phyloP scores from a whole-genome alignment of 805 yeast genomes.

The Jamesozyma jinghongensis region DNA sequence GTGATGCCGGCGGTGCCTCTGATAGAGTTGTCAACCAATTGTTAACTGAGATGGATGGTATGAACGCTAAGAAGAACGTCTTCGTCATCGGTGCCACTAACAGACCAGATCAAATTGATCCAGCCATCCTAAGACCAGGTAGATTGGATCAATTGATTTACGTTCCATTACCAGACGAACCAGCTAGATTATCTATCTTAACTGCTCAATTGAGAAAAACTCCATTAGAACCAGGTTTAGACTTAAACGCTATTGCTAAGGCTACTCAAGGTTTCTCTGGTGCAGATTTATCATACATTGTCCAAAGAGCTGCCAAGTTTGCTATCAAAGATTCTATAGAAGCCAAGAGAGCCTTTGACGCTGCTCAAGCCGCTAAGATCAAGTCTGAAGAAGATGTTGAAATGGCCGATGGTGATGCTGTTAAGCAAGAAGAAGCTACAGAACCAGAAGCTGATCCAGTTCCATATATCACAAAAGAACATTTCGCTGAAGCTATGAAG shows the following conservation, averaged over 20 bases:
- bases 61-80: constrained; percentile 98
- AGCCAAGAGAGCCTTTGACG: constrained; percentile 49
- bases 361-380: constrained; percentile 32
- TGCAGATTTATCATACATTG: constrained; percentile 96
- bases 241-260: constrained; percentile 79
- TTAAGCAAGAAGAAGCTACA: constrained; percentile 11
- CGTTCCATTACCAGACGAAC: constrained; percentile 96
- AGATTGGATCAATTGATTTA: constrained; percentile 97
- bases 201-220: constrained; percentile 96
- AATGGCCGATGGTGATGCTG: constrained; percentile 28
- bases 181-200: constrained; percentile 86
- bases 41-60: constrained; percentile 98
- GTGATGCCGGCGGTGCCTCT: constrained; percentile 98
- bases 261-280: constrained; percentile 98
- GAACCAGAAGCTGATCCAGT: constrained; percentile 83
- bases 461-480: constrained; percentile 87
- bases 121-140: constrained; percentile 97
- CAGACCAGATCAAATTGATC: constrained; percentile 99
- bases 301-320: constrained; percentile 96
- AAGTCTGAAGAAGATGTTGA: constrained; percentile 42
- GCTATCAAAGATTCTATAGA: constrained; percentile 97
- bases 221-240: constrained; percentile 95
- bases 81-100: constrained; percentile 99
- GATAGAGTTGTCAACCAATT: constrained; percentile 97
- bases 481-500: constrained; percentile 99